Conservation (phyloP, 179 eudicot genomes). For the Sideroxylon spinosum region DNA sequence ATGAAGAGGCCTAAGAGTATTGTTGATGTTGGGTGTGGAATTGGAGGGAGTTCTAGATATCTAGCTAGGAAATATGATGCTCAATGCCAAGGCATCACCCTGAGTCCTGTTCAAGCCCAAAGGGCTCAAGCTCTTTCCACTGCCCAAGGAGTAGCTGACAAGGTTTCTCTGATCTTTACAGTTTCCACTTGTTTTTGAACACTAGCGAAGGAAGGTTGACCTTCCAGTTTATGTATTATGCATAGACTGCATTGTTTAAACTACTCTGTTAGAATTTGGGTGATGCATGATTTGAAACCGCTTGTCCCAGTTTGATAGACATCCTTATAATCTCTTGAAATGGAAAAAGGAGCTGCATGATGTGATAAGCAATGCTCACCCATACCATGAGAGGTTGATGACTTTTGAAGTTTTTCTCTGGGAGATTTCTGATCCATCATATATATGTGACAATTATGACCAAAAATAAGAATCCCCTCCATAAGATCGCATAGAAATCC, state of each 20-base stretch:
- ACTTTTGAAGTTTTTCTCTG: neutral
- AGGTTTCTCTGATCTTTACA: slow-evolving; percentile 34
- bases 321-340: no score
- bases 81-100: slow-evolving; percentile 67
- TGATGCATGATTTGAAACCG: neutral
- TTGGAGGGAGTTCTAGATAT: slow-evolving; percentile 94
- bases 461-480: neutral
- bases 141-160: slow-evolving; percentile 67
- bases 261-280: neutral
- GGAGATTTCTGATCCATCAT: neutral
- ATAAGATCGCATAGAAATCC: neutral
- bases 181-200: neutral
- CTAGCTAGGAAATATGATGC: slow-evolving; percentile 74
- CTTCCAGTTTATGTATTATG: neutral
- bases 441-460: neutral
- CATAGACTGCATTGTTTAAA: neutral
- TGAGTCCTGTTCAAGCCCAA: slow-evolving; percentile 88
- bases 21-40: slow-evolving; percentile 96
- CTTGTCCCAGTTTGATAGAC: neutral
- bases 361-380: neutral
- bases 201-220: neutral
- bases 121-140: slow-evolving; percentile 85
- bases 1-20: slow-evolving; percentile 41
- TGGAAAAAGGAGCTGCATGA: no score
- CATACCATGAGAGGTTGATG: neutral